Evolutionary conservation across 2,329 filamentous ascomycete genomes (phyloP), one percentile per base, ranked within the genome.

Genomic region (Penicillium sp.): DNA sequence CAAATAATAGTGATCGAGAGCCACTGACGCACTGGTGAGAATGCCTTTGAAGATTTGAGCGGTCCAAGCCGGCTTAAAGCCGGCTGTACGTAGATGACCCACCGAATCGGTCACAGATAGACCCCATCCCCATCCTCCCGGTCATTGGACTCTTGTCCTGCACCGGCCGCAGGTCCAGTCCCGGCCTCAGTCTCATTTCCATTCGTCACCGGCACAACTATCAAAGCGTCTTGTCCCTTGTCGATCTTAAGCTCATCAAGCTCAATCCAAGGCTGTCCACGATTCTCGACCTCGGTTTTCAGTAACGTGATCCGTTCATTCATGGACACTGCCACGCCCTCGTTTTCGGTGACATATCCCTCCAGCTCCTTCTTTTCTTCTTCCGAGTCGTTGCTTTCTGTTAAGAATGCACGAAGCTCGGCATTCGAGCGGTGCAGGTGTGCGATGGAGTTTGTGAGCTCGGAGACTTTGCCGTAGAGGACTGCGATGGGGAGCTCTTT

Each of bases 401-500:
- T 58, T 25, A 79, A 67, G 65, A 81, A 86, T 6, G 79, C 75
- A 49, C 80, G 75, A 50, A 87, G 78, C 65, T 86, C 81, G 41
- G 72, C 70, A 69, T 88, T 88, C 13, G 82, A 85, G 48, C 77
- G 76, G 44, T 79, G 74, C 29, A 88, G 81, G 65, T 88, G 85
- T 2, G 75, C 70, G 66, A 87, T 83, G 57, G 79, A 83, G 75
- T 87, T 88, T 43, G 76, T 77, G 10, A 88, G 77, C 66, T 88
- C 86, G 57, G 81, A 78, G 56, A 81, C 82, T 77, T 87, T 88
- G 68, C 79, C 76, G 75, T 86, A 84, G 29, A 88, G 75, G 21
- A 82, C 78, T 59, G 82, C 79, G 62, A 86, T 73, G 10, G 84
- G 81, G 8, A 88, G 81, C 57, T 81, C 79, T 66, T 79, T 74